Evolutionary conservation across 176 grass and related monocot genomes (phyloP), one percentile per base, ranked within the genome.

Genomic region (Aegilops sharonensis): DNA sequence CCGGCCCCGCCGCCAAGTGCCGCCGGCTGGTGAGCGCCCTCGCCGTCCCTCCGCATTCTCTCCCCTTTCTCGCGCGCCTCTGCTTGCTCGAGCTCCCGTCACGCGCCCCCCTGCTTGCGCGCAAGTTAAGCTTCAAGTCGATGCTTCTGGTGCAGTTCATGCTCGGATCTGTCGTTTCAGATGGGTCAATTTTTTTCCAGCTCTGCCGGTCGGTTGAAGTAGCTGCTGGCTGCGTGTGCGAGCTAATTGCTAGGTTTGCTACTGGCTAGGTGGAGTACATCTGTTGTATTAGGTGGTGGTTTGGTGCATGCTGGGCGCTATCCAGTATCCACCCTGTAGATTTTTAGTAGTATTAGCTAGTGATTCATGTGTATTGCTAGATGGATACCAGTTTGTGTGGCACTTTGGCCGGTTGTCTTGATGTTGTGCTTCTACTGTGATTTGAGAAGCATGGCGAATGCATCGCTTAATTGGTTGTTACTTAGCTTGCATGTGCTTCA

Each of bases 1-100:
- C 88, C 68, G 76, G 60, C 12, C 79, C 93, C 27, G 90, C 93
- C n/a, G 30, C 73, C 78, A 94, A 94, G 90, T 90, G 37, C 78
- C 82, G 90, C 68, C 88, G 88, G 85, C 30, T 94, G 93, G 93
- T 94, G 56, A 87, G 80, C 35, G 37, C 34, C 12, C 4, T 15
- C 29, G 39, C 20, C 25, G 9, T 17, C 63, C 21, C 18, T 1
- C 42, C 42, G 42, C 42, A 80, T 32, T 69, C 63, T 48, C 17
- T 12, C 1, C 37, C 32, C 11, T 0, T 23, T 72, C 6, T 31
- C 21, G 25, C 17, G 27, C 24, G 75, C 25, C 43, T 43, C 8
- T n/a, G 35, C 11, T 17, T 79, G 62, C 27, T 72, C 39, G 8
- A 25, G 37, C 69, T 72, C 72, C 39, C 59, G 37, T 48, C 37